phyloP scores from a whole-genome alignment of 2,329 filamentous ascomycete species.

The Diaporthe nobilis region DNA sequence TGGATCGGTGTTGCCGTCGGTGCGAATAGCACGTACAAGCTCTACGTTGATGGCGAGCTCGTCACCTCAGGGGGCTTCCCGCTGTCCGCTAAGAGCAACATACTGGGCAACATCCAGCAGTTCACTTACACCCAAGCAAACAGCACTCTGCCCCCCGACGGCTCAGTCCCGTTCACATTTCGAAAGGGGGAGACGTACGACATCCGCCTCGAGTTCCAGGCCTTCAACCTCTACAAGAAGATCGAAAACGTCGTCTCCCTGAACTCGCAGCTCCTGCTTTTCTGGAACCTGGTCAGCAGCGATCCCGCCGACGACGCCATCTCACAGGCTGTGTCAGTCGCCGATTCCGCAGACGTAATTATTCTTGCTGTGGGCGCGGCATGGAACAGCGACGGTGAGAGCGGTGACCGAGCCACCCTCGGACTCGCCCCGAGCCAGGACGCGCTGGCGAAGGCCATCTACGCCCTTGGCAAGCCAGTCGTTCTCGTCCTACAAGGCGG shows the following conservation, averaged over 20 bases:
- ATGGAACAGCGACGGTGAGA: constrained; percentile 62
- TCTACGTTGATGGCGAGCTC: constrained; percentile 54
- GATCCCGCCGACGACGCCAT: constrained; percentile 45
- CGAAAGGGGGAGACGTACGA: constrained; percentile 50
- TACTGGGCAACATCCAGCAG: constrained; percentile 58
- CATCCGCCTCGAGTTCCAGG: constrained; percentile 58
- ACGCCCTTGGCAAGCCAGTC: constrained; percentile 56
- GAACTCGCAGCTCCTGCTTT: constrained; percentile 58
- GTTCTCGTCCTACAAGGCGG: constrained; percentile 58
- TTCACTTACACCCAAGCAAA: constrained; percentile 54
- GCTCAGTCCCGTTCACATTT: constrained; percentile 56
- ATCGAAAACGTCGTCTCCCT: constrained; percentile 56
- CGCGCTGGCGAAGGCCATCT: constrained; percentile 53
- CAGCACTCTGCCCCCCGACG: constrained; percentile 53
- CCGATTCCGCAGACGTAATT: constrained; percentile 54
- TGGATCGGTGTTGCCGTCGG: constrained; percentile 59
- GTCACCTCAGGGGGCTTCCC: constrained; percentile 48
- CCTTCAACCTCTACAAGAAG: constrained; percentile 57
- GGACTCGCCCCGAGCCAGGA: constrained; percentile 55
- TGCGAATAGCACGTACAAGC: constrained; percentile 55
- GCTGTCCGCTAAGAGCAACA: constrained; percentile 48
- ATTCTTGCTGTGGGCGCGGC: constrained; percentile 57
- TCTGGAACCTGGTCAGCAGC: constrained; percentile 61
- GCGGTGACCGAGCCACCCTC: constrained; percentile 56
- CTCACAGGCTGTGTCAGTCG: constrained; percentile 53